Percentiles rank a stretch among this genome's conserved stretches.
Evolutionary conservation across 495 filamentous ascomycete species (phyloP).

Genomic region (Halenospora varia): DNA sequence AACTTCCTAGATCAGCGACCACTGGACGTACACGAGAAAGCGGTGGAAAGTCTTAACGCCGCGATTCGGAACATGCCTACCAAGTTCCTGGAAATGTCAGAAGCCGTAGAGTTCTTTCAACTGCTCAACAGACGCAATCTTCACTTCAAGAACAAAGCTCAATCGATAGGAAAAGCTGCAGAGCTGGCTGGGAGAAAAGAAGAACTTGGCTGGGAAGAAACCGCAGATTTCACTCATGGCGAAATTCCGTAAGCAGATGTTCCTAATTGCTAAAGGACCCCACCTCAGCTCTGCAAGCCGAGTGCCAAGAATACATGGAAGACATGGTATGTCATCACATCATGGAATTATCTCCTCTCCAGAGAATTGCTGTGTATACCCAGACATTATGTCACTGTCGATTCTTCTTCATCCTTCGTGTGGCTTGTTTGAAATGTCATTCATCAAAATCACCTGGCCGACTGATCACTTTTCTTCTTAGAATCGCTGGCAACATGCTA

Average conservation of each 20-base stretch:
- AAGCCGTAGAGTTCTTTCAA: not conserved
- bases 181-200: not conserved
- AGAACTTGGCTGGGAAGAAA: not conserved
- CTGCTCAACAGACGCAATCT: not conserved
- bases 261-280: constrained; percentile 5
- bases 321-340: no score
- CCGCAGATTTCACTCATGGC: not conserved
- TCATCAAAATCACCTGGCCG: no score
- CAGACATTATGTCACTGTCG: no score
- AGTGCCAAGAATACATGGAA: not conserved
- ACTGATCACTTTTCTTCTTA: no score
- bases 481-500: no score
- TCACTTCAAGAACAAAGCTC: constrained; percentile 1
- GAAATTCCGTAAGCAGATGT: not conserved
- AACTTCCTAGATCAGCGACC: not conserved
- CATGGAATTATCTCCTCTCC: no score
- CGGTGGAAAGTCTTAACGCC: not conserved
- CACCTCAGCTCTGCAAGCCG: not conserved
- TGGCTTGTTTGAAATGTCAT: no score
- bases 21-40: not conserved
- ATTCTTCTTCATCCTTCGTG: no score
- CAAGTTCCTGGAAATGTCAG: not conserved
- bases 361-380: no score
- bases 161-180: not conserved
- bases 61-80: not conserved